phyloP scores from a whole-genome alignment of 108 stramenopile genomes.

The Cyclotella cryptica region DNA sequence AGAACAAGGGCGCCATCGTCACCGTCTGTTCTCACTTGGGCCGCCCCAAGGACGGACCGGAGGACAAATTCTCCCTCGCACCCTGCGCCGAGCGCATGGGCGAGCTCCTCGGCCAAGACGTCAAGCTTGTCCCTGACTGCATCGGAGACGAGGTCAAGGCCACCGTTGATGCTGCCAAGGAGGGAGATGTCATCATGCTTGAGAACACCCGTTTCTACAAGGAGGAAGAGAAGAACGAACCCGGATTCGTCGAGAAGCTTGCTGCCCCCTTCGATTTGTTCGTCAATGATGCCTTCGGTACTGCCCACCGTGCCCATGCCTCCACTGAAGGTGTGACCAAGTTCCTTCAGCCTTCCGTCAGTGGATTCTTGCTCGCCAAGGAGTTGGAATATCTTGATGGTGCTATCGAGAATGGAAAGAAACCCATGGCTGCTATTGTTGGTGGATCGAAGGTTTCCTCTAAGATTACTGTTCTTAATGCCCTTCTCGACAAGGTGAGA shows the following conservation, averaged over 20 bases:
- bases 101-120: conserved; percentile 92
- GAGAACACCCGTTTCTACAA: conserved; percentile 99
- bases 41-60: conserved; percentile 96
- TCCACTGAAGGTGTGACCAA: conserved; percentile 99
- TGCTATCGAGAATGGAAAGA: conserved; percentile 94
- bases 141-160: conserved; percentile 94
- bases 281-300: conserved; percentile 99
- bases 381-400: conserved; percentile 99
- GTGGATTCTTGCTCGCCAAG: conserved; percentile 97
- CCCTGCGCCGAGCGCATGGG: conserved; percentile 96
- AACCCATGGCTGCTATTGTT: conserved; percentile 99
- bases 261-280: conserved; percentile 92
- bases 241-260: conserved; percentile 92
- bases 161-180: conserved; percentile 79
- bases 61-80: conserved; percentile 98
- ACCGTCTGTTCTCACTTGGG: conserved; percentile 99
- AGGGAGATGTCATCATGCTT: conserved; percentile 97
- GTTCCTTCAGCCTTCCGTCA: conserved; percentile 88
- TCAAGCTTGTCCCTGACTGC: conserved; percentile 96
- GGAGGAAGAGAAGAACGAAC: conserved; percentile 95
- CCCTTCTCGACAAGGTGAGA: conserved; percentile 92
- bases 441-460: conserved; percentile 99
- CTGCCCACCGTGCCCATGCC: conserved; percentile 99
- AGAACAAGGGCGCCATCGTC: conserved; percentile 97
- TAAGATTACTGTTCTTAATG: conserved; percentile 99